These are phyloP conservation scores for Metschnikowia anglica DNA, from an alignment of 805 yeast genomes.

Conservation along the genomic window DNA sequence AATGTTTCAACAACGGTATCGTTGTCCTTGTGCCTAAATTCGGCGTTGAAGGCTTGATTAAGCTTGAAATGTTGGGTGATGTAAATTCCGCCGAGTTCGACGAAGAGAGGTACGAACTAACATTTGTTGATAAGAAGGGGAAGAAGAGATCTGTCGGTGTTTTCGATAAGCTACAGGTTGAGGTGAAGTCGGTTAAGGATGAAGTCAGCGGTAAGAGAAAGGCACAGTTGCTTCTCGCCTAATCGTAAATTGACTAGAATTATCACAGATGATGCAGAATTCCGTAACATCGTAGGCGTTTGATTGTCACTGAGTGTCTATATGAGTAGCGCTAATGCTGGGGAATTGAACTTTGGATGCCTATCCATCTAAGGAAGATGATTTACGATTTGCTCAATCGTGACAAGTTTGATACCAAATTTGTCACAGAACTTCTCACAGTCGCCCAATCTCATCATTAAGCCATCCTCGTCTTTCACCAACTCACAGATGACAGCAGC, in stretches of 20 bases:
- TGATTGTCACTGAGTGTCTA: background rate
- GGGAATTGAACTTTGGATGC: background rate
- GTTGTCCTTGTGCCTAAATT: slow-evolving; percentile 93
- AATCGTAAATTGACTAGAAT: slow-evolving; percentile 9
- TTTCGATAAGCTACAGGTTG: slow-evolving; percentile 83
- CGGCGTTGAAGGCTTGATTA: slow-evolving; percentile 93
- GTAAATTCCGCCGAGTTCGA: slow-evolving; percentile 62
- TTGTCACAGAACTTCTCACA: slow-evolving; percentile 68
- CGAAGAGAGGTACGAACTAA: slow-evolving; percentile 73
- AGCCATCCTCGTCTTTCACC: slow-evolving; percentile 89
- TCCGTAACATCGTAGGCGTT: background rate
- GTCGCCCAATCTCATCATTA: slow-evolving; percentile 91
- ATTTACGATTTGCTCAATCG: slow-evolving; percentile 71
- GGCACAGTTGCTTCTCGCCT: slow-evolving; percentile 69
- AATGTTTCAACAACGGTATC: slow-evolving; percentile 90
- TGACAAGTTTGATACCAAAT: slow-evolving; percentile 66
- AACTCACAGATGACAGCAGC: slow-evolving; percentile 94
- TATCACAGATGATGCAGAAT: background rate
- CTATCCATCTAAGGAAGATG: slow-evolving; percentile 33
- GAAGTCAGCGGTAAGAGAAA: slow-evolving; percentile 89
- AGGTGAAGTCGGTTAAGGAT: slow-evolving; percentile 78
- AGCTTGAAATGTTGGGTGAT: slow-evolving; percentile 71
- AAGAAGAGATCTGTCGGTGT: slow-evolving; percentile 55
- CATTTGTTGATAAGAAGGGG: slow-evolving; percentile 51
- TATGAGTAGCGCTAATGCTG: background rate